Evolutionary conservation across 179 eudicot species (phyloP).

Genomic region (Dionaea muscipula): DNA sequence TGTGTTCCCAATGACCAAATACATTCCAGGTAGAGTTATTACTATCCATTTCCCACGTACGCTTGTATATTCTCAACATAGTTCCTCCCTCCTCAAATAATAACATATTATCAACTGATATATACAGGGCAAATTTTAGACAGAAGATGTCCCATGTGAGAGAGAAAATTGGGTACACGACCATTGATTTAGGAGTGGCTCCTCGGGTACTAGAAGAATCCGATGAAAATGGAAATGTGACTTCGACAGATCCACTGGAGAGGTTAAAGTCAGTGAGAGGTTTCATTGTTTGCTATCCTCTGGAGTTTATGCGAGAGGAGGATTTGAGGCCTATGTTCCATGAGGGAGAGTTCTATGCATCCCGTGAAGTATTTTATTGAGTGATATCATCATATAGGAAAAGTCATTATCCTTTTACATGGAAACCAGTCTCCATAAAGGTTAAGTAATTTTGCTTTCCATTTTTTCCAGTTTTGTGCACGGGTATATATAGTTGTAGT

Average conservation of each 20-base stretch:
- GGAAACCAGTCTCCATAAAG: no score
- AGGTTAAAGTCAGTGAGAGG: constrained; percentile 63
- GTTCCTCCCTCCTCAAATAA: not conserved
- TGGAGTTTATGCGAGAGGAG: constrained; percentile 84
- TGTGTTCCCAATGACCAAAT: constrained; percentile 81
- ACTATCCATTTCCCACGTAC: not conserved
- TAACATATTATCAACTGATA: not conserved
- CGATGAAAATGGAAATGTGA: constrained; percentile 41
- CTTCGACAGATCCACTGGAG: constrained; percentile 42
- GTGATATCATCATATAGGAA: not conserved
- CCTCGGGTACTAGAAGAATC: constrained; percentile 41
- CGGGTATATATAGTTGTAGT: no score
- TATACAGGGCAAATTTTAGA: constrained; percentile 52
- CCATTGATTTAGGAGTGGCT: constrained; percentile 82
- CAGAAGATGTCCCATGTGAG: constrained; percentile 50
- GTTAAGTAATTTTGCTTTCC: no score
- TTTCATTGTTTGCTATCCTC: constrained; percentile 69
- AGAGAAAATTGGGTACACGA: constrained; percentile 71
- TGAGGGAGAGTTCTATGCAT: constrained; percentile 89
- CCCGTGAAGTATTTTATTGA: constrained; percentile 79
- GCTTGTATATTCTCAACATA: not conserved
- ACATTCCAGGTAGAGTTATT: constrained; percentile 55
- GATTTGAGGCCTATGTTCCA: constrained; percentile 82
- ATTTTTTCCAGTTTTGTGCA: no score
- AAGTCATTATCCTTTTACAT: not conserved